phyloP scores from a whole-genome alignment of 768 basidiomycete genomes.

The Xerocomellus chrysenteron region DNA sequence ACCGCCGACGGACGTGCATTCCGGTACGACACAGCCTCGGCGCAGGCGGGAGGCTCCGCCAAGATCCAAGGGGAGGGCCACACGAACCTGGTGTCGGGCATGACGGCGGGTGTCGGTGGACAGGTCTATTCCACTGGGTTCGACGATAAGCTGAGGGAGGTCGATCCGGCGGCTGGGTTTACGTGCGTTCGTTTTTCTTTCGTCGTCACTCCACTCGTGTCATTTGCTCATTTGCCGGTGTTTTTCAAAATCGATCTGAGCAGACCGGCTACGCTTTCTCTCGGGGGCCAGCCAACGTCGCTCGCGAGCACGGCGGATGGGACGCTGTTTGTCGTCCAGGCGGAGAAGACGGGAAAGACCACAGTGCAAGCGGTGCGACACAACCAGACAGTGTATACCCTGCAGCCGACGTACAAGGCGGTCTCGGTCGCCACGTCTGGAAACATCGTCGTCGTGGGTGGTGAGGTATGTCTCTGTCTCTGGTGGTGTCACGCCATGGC shows the following conservation, averaged over 20 bases:
- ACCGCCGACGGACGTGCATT: slow-evolving; percentile 76
- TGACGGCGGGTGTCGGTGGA: slow-evolving; percentile 48
- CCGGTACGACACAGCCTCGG: slow-evolving; percentile 49
- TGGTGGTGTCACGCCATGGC: not conserved
- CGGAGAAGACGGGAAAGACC: slow-evolving; percentile 43
- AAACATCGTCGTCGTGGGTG: slow-evolving; percentile 64
- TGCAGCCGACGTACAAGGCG: slow-evolving; percentile 52
- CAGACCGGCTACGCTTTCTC: slow-evolving; percentile 53
- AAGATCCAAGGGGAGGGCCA: slow-evolving; percentile 67
- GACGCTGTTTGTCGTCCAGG: slow-evolving; percentile 56
- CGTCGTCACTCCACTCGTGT: not conserved
- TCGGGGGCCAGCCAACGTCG: slow-evolving; percentile 64
- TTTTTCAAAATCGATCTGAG: not conserved
- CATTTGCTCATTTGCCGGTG: not conserved
- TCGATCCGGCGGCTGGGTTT: slow-evolving; percentile 39
- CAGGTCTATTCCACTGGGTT: slow-evolving; percentile 72
- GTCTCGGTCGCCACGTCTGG: slow-evolving; percentile 56
- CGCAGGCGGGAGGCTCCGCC: slow-evolving; percentile 17
- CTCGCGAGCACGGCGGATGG: slow-evolving; percentile 59
- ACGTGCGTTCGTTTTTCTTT: slow-evolving; percentile 25
- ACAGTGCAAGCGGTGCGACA: slow-evolving; percentile 63
- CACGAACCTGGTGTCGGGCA: slow-evolving; percentile 62
- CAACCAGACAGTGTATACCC: slow-evolving; percentile 65
- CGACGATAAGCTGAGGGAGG: slow-evolving; percentile 77
- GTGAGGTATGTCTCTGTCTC: slow-evolving; percentile 52